These are phyloP conservation scores for Tricladium varicosporioides DNA, from an alignment of 2,329 filamentous ascomycete genomes.

Conservation along the genomic window DNA sequence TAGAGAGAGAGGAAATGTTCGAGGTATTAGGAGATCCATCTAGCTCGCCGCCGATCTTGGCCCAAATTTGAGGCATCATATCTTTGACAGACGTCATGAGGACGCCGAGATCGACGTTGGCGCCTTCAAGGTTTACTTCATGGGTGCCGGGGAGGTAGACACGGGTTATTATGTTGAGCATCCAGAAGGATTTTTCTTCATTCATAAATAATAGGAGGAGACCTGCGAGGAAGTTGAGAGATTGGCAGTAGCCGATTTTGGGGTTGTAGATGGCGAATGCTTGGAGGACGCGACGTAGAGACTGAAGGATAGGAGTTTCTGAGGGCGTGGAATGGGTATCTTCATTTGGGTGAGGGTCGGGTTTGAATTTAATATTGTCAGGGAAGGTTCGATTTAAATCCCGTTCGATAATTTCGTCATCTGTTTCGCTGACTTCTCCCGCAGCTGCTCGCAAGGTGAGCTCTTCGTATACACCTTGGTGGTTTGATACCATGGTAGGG, in stretches of 20 bases:
- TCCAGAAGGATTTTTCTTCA: slow-evolving; percentile 89
- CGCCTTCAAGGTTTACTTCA: slow-evolving; percentile 83
- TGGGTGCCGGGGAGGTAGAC: slow-evolving; percentile 89
- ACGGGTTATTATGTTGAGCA: slow-evolving; percentile 88
- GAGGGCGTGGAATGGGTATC: slow-evolving; percentile 15
- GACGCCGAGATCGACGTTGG: slow-evolving; percentile 91
- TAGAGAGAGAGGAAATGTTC: slow-evolving; percentile 40
- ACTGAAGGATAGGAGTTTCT: slow-evolving; percentile 77
- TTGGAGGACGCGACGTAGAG: slow-evolving; percentile 80
- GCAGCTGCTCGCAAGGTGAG: slow-evolving; percentile 63
- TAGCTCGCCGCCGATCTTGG: slow-evolving; percentile 79
- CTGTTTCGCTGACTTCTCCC: slow-evolving; percentile 61
- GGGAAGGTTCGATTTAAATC: slow-evolving; percentile 93
- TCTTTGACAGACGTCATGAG: slow-evolving; percentile 86
- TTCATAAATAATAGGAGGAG: slow-evolving; percentile 84
- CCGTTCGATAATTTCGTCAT: slow-evolving; percentile 88
- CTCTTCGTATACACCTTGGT: slow-evolving; percentile 73
- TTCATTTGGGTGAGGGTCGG: slow-evolving; percentile 38
- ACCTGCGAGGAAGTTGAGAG: slow-evolving; percentile 90
- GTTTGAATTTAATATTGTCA: slow-evolving; percentile 89
- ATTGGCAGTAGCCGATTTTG: slow-evolving; percentile 91
- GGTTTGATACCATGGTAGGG: slow-evolving; percentile 71
- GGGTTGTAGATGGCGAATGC: slow-evolving; percentile 92
- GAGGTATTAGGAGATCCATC: slow-evolving; percentile 41
- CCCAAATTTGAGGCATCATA: slow-evolving; percentile 78